Base-by-base conservation (phyloP, 306 rosid species). In the Quercus engelmannii region DNA sequence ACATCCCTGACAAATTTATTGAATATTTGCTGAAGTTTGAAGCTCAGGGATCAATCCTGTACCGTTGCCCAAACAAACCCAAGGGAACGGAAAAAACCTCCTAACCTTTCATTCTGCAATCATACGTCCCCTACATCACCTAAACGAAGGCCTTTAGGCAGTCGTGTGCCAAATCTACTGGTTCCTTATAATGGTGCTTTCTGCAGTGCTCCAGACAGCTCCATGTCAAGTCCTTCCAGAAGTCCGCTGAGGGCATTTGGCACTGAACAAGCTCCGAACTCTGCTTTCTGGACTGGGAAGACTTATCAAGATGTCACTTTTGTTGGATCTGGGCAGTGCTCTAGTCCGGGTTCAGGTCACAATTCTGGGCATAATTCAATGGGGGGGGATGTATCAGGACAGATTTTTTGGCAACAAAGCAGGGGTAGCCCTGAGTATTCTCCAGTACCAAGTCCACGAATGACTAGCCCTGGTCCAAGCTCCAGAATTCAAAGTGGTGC, bases 401-500 rank as follows among this genome's bases (percentile, higher is more conserved):
- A 88, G 73, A 64, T 84, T 5, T 86, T 89, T 82, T 86, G 87
- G 92, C 92, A 86, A 69, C 92, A 84, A 79, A 86, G 89, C 85
- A 82, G 83, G 83, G 92, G 92, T 59, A 89, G 92, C 86, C 92
- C 92, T 0, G 92, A 89, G 84, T 89, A 89, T 84, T 89, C 92
- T 76, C 92, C 92, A 0, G 86, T 78, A 49, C 92, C 90, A 46
- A 89, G 92, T 84, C 88, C 92, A 18, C 85, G 89, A 84, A 84
- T 86, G 92, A 80, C 90, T 69, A 86, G 92, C 83, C 92, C 92
- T 12, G 95, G 99, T 43, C 98, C 98, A 68, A 91, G 98, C 81
- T 96, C 99, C 56, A 96, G 99, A 92, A 91, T 91, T 85, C 99
- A 96, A 70, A 96, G 99, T 73, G 99, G 99, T 85, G 93, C 98